phyloP scores from a whole-genome alignment of 2,329 filamentous ascomycete genomes.

The Escovopsis sp. region DNA sequence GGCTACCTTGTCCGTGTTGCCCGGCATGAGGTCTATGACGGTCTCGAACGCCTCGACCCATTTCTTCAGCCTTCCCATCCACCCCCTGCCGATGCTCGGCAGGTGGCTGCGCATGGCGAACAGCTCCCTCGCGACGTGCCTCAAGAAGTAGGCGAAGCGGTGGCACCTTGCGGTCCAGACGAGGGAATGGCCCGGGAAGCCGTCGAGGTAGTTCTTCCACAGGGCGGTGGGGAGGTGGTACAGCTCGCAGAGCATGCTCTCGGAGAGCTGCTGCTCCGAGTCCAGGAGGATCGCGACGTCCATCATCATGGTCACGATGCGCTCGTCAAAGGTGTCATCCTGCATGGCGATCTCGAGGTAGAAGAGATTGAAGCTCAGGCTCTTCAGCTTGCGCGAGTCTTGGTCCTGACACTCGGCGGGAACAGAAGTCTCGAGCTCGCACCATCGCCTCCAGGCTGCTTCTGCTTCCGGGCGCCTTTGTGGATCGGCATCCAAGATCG shows the following conservation, averaged over 20 bases:
- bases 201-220: conserved; percentile 7
- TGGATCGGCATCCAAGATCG: too few relatives aligned
- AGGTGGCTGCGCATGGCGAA: not conserved
- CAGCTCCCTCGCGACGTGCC: not conserved
- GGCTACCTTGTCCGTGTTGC: conserved; percentile 2
- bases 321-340: conserved; percentile 2
- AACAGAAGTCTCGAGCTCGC: too few relatives aligned
- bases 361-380: too few relatives aligned
- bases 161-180: conserved; percentile 3
- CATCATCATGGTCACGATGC: conserved; percentile 9
- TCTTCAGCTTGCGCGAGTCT: too few relatives aligned
- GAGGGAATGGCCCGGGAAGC: not conserved
- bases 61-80: conserved; percentile 6
- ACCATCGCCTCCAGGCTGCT: too few relatives aligned
- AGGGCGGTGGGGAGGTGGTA: conserved; percentile 7
- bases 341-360: not conserved
- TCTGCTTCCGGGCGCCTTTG: too few relatives aligned
- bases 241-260: conserved; percentile 12
- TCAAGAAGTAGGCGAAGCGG: not conserved
- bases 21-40: conserved; percentile 6
- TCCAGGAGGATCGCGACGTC: conserved; percentile 6
- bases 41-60: conserved; percentile 5
- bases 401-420: too few relatives aligned
- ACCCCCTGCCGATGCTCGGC: conserved; percentile 4
- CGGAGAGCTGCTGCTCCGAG: conserved; percentile 9